Evolutionary conservation across 2,329 filamentous ascomycete genomes (phyloP).

Genomic region (Talaromyces atroroseus): DNA sequence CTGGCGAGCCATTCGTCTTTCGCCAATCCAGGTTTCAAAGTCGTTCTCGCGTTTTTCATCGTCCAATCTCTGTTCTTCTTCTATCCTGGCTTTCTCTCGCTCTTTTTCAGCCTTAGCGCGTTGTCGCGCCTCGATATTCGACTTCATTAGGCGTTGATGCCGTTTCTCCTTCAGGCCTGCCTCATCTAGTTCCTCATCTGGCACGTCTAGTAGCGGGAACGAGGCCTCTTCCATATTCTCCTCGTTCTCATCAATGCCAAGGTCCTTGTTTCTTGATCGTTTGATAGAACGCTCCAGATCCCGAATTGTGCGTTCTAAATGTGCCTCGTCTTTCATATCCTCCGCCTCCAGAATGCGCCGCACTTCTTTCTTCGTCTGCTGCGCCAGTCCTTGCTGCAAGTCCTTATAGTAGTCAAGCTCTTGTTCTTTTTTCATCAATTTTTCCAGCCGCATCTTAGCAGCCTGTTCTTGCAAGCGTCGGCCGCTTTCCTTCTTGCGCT

Average conservation of each 20-base stretch:
- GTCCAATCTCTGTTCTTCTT: slow-evolving; percentile 78
- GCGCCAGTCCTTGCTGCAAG: slow-evolving; percentile 65
- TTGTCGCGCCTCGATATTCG: slow-evolving; percentile 85
- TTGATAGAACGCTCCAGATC: slow-evolving; percentile 88
- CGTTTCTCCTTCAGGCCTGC: slow-evolving; percentile 86
- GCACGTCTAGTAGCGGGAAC: slow-evolving; percentile 81
- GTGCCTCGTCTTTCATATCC: slow-evolving; percentile 84
- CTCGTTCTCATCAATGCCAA: slow-evolving; percentile 75
- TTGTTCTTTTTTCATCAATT: slow-evolving; percentile 90
- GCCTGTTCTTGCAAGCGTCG: slow-evolving; percentile 89
- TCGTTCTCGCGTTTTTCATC: slow-evolving; percentile 77
- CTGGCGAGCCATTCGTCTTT: slow-evolving; percentile 67
- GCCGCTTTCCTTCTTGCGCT: slow-evolving; percentile 92
- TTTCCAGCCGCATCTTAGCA: slow-evolving; percentile 93
- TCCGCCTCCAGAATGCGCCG: slow-evolving; percentile 80
- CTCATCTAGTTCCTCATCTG: slow-evolving; percentile 90
- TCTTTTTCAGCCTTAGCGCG: slow-evolving; percentile 97
- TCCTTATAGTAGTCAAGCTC: slow-evolving; percentile 91
- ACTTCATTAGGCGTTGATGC: slow-evolving; percentile 87
- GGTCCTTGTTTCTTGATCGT: slow-evolving; percentile 85
- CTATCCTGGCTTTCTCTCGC: slow-evolving; percentile 75
- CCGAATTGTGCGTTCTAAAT: slow-evolving; percentile 76
- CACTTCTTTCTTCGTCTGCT: slow-evolving; percentile 84
- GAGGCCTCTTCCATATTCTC: slow-evolving; percentile 73
- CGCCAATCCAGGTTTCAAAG: slow-evolving; percentile 79